Evolutionary conservation across 2,329 filamentous ascomycete species (phyloP), one percentile per base, ranked within the genome.

Genomic region (Harringtonia lauricola): DNA sequence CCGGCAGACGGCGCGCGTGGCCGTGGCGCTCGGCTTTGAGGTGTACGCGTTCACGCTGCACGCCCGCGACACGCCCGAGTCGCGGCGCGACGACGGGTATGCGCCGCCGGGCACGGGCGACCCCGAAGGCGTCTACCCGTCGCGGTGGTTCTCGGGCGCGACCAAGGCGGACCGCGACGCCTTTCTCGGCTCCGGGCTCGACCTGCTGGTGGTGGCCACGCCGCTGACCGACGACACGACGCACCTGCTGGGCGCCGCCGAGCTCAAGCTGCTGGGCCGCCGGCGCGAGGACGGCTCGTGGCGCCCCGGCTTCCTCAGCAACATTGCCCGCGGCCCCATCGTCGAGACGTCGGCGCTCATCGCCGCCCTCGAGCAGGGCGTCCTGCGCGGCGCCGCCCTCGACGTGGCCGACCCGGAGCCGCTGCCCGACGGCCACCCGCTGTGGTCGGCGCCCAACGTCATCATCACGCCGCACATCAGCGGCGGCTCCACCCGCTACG

Each of bases 401-500:
- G 85, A 89, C 56, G 85, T 90, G 1, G 83, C 84, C 2, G 83
- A 89, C 47, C 85, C 85, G 0, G 86, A 90, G 59, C 86, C 86
- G 0, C 58, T 90, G 49, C 83, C 83, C 0, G 61, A 68, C 3
- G 74, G 81, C 5, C 76, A 84, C 55, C 71, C 75, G 49, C 62
- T 90, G 41, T 90, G 84, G 84, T 71, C 66, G 22, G 66, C 80
- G 14, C 74, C 75, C 47, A 87, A 88, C 58, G 67, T 82, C 15
- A 72, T 82, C 41, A 72, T 90, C 37, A 71, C 69, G 19, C 71
- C 71, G 15, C 71, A 74, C 48, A 57, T 72, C 12, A 71, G 68
- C 40, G 66, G 64, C 1, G 50, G 48, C 7, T 68, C 67, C 8
- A 60, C 56, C 1, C 55, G 56, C 9, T 71, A 71, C 40, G 55